Percentiles rank a stretch among this genome's conserved stretches.
phyloP scores from a whole-genome alignment of 306 rosid genomes.

The Astragalus membranaceus region DNA sequence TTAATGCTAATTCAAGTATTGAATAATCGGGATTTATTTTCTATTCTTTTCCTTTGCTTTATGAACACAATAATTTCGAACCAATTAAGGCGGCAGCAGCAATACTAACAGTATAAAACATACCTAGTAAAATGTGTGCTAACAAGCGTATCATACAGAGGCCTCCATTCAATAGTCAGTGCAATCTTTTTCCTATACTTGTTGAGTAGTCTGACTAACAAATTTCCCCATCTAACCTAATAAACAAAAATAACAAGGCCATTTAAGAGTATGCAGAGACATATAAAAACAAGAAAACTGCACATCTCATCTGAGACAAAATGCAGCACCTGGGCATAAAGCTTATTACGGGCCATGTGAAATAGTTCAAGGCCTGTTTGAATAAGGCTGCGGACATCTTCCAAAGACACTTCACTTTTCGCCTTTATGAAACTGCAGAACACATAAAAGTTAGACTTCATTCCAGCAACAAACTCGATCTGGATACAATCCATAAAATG shows the following conservation, averaged over 20 bases:
- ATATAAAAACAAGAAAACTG: slow-evolving; percentile 8
- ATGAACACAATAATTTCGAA: slow-evolving; percentile 6
- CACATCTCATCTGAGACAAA: slow-evolving; percentile 12
- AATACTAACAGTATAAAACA: slow-evolving; percentile 12
- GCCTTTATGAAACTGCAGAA: slow-evolving; percentile 86
- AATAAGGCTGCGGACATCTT: slow-evolving; percentile 57
- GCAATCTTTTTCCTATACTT: slow-evolving; percentile 75
- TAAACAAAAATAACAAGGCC: slow-evolving; percentile 32
- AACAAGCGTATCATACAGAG: slow-evolving; percentile 72
- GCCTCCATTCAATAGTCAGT: slow-evolving; percentile 73
- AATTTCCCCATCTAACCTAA: slow-evolving; percentile 99
- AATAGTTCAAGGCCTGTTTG: slow-evolving; percentile 73
- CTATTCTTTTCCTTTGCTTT: not conserved
- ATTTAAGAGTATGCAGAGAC: slow-evolving; percentile 20
- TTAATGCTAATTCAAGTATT: slow-evolving; percentile 3
- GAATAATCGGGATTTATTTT: not conserved
- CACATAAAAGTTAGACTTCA: slow-evolving; percentile 21
- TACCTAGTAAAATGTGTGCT: slow-evolving; percentile 93
- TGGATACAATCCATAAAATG: not conserved
- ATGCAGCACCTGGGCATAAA: slow-evolving; percentile 78
- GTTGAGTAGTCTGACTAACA: slow-evolving; percentile 72
- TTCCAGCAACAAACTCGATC: slow-evolving; percentile 10
- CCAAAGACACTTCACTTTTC: slow-evolving; percentile 80
- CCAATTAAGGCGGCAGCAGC: not conserved
- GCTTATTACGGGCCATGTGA: slow-evolving; percentile 63